Evolutionary conservation across 2,329 filamentous ascomycete genomes (phyloP).

Genomic region (Fusarium drepaniforme): DNA sequence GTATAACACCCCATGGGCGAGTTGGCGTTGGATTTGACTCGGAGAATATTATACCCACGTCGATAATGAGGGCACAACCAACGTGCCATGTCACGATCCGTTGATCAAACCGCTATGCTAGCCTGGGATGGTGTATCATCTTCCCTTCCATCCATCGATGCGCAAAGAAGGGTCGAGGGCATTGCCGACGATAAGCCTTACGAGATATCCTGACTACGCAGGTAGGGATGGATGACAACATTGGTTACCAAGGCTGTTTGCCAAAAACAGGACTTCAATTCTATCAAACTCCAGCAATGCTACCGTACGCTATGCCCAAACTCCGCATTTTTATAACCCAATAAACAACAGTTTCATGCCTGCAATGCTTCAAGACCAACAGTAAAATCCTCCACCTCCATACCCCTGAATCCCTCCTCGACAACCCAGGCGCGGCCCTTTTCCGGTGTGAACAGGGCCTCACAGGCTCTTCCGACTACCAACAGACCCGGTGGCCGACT

Average conservation of each 20-base stretch:
- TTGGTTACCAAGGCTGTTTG: neutral
- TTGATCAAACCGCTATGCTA: neutral
- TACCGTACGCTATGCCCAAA: slow-evolving; percentile 29
- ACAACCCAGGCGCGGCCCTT: slow-evolving; percentile 79
- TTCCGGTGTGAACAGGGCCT: slow-evolving; percentile 74
- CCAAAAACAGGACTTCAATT: slow-evolving; percentile 2
- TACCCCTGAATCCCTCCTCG: slow-evolving; percentile 85
- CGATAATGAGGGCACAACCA: neutral
- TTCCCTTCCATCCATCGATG: neutral
- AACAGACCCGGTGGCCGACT: slow-evolving; percentile 89
- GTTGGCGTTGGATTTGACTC: neutral
- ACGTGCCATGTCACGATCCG: neutral
- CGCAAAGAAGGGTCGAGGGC: neutral
- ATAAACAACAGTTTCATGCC: slow-evolving; percentile 17
- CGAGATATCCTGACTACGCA: too few relatives aligned
- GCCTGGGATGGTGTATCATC: neutral
- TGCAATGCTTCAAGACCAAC: slow-evolving; percentile 39
- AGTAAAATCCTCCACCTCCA: slow-evolving; percentile 65
- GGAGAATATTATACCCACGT: neutral
- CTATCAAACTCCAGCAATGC: slow-evolving; percentile 36
- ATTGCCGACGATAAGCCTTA: too few relatives aligned
- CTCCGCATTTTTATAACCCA: slow-evolving; percentile 6
- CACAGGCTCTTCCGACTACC: slow-evolving; percentile 87
- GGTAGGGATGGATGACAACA: too few relatives aligned
- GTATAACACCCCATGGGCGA: neutral